phyloP scores from a whole-genome alignment of 2,329 filamentous ascomycete species.

The Clarireedia monteithiana region DNA sequence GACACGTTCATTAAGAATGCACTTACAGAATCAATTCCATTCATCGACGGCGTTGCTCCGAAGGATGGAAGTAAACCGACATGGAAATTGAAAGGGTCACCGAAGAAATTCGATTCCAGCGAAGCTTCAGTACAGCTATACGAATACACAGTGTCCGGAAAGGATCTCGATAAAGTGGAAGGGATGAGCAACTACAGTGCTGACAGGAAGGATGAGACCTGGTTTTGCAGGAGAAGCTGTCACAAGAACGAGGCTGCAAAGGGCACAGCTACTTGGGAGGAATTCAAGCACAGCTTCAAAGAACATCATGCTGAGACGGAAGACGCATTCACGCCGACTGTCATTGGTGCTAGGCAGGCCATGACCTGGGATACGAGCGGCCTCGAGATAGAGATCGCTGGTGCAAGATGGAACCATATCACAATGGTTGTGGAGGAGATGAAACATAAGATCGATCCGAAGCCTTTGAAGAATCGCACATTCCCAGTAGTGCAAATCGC shows the following conservation, averaged over 20 bases:
- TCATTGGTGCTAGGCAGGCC: conserved; percentile 37
- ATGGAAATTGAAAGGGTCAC: conserved; percentile 44
- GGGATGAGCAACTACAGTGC: conserved; percentile 21
- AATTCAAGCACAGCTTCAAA: conserved; percentile 55
- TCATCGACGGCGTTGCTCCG: conserved; percentile 48
- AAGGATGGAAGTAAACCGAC: conserved; percentile 26
- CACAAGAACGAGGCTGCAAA: conserved; percentile 45
- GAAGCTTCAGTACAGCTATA: conserved; percentile 45
- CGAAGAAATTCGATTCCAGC: conserved; percentile 42
- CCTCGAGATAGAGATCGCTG: conserved; percentile 32
- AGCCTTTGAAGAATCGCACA: conserved; percentile 52
- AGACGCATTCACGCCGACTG: conserved; percentile 48
- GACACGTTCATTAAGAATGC: conserved; percentile 43
- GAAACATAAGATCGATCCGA: conserved; percentile 51
- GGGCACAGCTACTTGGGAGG: conserved; percentile 53
- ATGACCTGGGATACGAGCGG: conserved; percentile 40
- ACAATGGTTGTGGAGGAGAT: conserved; percentile 52
- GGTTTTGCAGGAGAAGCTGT: conserved; percentile 55
- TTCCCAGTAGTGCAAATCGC: conserved; percentile 62
- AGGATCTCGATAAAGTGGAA: conserved; percentile 36
- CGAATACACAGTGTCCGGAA: conserved; percentile 40
- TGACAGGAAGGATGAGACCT: conserved; percentile 42
- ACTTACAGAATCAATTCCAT: conserved; percentile 50
- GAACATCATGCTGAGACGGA: conserved; percentile 50
- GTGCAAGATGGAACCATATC: conserved; percentile 39